Base-by-base conservation (phyloP, 1,139 yeast species). In the Yamadazyma taylorii region DNA sequence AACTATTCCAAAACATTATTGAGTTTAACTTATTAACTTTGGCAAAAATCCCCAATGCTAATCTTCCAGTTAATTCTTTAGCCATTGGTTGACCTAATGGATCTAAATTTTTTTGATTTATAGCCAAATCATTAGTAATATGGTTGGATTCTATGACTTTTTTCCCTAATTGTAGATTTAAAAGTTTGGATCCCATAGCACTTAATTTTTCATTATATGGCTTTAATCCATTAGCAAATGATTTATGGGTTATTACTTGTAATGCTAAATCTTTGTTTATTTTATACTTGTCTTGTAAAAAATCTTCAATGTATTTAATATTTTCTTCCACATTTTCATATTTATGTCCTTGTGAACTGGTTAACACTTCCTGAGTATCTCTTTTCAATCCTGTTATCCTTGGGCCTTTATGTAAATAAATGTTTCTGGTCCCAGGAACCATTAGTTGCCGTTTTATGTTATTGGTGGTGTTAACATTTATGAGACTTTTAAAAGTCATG, bases 161-260 rank as follows among this genome's bases (percentile, higher is more conserved):
- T 47, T 80, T 74, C 31, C 81, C 73, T 26, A 82, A 69, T 49
- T 69, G 74, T 42, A 82, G 66, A 52, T 83, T 80, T 48, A 87
- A 64, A 50, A 85, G 69, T 56, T 85, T 86, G 28, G 78, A 64
- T n/a, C 97, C 97, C 62, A 87, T 66, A 35, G 83, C 75, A 17
- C 87, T 73, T 52, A 90, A 69, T 59, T 85, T 85, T 56, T 88
- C 96, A 61, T 90, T 90, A 61, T 84, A 87, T 14, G 97, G 96
- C 52, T 82, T 81, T 44, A 78, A 71, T 12, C 96, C 97, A 62
- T 87, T 94, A 7, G 95, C 95, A 70, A 89, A 90, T 29, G 96
- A 86, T 64, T 90, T 90, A 64, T 90, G 97, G 10, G 97, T 89
- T 52, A 89, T 66, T 24, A 85, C 80, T 63, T 90, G 97, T 43